phyloP scores from a whole-genome alignment of 805 yeast genomes.

The Metschnikowia amazonensis region DNA sequence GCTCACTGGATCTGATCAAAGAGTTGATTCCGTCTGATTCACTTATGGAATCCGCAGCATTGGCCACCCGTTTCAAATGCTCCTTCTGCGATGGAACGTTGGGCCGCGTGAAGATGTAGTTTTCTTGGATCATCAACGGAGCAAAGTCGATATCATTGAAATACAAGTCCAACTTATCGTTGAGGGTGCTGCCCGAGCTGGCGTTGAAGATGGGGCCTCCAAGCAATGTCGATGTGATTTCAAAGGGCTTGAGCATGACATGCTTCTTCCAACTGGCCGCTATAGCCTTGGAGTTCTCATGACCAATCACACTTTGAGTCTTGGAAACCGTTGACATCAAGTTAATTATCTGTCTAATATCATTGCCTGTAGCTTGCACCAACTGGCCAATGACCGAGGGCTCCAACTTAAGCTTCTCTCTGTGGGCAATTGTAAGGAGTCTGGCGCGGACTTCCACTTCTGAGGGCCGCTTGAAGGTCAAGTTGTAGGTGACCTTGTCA shows the following conservation, averaged over 20 bases:
- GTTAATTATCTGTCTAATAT: constrained; percentile 91
- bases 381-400: constrained; percentile 78
- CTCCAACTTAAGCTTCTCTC: constrained; percentile 79
- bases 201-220: constrained; percentile 55
- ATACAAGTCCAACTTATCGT: constrained; percentile 82
- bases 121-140: constrained; percentile 95
- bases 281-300: constrained; percentile 59
- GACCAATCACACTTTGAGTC: constrained; percentile 62
- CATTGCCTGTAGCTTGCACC: constrained; percentile 81
- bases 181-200: constrained; percentile 51
- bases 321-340: constrained; percentile 78
- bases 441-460: constrained; percentile 78
- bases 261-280: constrained; percentile 82
- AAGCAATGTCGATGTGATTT: constrained; percentile 68
- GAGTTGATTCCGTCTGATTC: constrained; percentile 77
- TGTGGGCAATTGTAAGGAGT: constrained; percentile 81
- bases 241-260: constrained; percentile 88
- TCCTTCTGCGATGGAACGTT: constrained; percentile 40
- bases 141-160: constrained; percentile 94
- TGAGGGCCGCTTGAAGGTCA: constrained; percentile 86
- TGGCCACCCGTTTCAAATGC: constrained; percentile 60
- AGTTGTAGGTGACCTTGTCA: constrained; percentile 73
- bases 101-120: constrained; percentile 71
- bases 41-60: constrained; percentile 87
- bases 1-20: constrained; percentile 84